These are phyloP conservation scores for Alternaria burnsii DNA, from an alignment of 2,329 filamentous ascomycete species.

Conservation along the genomic window DNA sequence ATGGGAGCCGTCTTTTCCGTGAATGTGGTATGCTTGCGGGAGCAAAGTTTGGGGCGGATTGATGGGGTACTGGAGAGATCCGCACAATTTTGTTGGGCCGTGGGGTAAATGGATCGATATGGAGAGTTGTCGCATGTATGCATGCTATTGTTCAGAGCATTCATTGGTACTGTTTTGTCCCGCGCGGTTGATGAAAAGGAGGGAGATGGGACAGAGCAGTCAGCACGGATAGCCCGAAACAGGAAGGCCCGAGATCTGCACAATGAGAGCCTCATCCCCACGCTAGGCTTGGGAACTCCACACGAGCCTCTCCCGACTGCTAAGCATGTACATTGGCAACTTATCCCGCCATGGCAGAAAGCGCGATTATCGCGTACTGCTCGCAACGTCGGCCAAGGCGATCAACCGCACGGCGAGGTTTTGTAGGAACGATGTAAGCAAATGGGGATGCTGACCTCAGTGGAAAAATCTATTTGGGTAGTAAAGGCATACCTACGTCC, in stretches of 20 bases:
- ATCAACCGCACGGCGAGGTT: conserved; percentile 1
- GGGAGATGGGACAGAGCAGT: not conserved
- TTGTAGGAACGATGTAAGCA: not conserved
- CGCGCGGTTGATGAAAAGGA: not conserved
- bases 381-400: conserved; percentile 1
- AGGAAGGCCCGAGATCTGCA: conserved; percentile 12
- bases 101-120: conserved; percentile 1
- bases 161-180: not conserved
- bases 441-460: not conserved
- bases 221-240: conserved; percentile 2
- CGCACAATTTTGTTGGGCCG: conserved; percentile 3
- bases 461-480: not conserved
- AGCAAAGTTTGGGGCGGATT: not conserved
- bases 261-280: conserved; percentile 11
- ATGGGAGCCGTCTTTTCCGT: conserved; percentile 14
- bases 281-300: conserved; percentile 12
- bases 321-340: conserved; percentile 17
- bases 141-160: not conserved
- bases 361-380: not conserved
- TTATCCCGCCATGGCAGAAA: conserved; percentile 16
- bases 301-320: conserved; percentile 11
- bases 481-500: not conserved
- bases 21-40: conserved; percentile 4
- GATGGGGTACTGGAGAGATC: conserved; percentile 14
- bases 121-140: not conserved